phyloP scores from a whole-genome alignment of 1,139 yeast species.

The Groenewaldozyma sp. region DNA sequence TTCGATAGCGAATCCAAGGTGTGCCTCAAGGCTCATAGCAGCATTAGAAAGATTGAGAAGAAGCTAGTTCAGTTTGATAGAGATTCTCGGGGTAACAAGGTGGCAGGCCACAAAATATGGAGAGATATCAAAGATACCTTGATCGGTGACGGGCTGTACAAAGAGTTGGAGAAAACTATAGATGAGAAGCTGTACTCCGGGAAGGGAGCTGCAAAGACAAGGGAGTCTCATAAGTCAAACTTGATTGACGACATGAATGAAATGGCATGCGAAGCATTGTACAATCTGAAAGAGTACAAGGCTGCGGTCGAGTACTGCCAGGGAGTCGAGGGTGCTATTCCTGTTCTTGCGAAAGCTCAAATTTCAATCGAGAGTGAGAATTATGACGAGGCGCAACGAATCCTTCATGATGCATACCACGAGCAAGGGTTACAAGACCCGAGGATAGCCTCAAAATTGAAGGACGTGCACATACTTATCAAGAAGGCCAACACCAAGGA shows the following conservation, averaged over 20 bases:
- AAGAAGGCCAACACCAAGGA: slow-evolving; percentile 54
- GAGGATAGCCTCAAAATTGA: slow-evolving; percentile 41
- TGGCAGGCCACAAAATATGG: slow-evolving; percentile 34
- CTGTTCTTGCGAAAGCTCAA: slow-evolving; percentile 37
- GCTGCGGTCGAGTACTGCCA: slow-evolving; percentile 2
- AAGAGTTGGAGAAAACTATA: slow-evolving; percentile 13
- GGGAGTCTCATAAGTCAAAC: neutral
- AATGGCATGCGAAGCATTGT: slow-evolving; percentile 7
- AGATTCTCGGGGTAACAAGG: slow-evolving; percentile 15
- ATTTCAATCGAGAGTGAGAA: slow-evolving; percentile 34
- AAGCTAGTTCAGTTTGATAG: slow-evolving; percentile 15
- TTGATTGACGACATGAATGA: slow-evolving; percentile 3
- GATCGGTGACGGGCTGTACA: slow-evolving; percentile 13
- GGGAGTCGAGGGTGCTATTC: slow-evolving; percentile 4
- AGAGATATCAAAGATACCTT: slow-evolving; percentile 18
- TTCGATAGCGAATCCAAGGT: slow-evolving; percentile 54
- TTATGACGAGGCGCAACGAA: slow-evolving; percentile 36
- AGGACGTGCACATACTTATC: slow-evolving; percentile 43
- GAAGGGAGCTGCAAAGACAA: slow-evolving; percentile 8
- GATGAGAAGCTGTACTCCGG: slow-evolving; percentile 13
- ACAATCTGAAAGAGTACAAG: slow-evolving; percentile 2
- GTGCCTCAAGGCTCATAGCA: slow-evolving; percentile 44
- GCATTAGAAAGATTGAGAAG: slow-evolving; percentile 35
- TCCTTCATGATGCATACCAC: slow-evolving; percentile 34
- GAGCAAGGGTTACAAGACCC: slow-evolving; percentile 38